A percentile compares a stretch with the other conserved stretches of the same genome.
These are phyloP conservation scores for Lactifluus pinguis DNA, from an alignment of 768 basidiomycete genomes.

Conservation along the genomic window DNA sequence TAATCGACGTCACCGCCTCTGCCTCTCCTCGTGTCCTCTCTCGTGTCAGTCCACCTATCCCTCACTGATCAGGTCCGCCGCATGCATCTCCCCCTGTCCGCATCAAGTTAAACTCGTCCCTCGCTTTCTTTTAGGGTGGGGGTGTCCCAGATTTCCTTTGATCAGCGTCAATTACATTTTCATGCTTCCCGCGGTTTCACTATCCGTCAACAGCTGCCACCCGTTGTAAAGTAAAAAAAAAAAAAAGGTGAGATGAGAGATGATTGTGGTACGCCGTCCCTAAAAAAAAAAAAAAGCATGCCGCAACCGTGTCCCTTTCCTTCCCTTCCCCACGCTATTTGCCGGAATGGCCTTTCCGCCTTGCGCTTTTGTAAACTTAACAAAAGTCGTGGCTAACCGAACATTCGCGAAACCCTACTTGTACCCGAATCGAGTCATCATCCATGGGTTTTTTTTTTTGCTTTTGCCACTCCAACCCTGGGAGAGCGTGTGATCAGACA, in stretches of 20 bases:
- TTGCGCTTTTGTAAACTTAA: background rate
- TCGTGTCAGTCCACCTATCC: background rate
- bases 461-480: background rate
- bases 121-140: constrained; percentile 7
- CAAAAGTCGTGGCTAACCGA: background rate
- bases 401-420: background rate
- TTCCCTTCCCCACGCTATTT: background rate
- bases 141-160: constrained; percentile 9
- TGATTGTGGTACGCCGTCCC: background rate
- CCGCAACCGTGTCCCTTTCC: background rate
- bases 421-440: constrained; percentile 8
- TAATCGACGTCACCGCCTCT: constrained; percentile 18
- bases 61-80: constrained; percentile 8
- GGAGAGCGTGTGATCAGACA: constrained; percentile 1
- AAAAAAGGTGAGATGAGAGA: constrained; percentile 8
- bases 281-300: background rate
- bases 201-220: constrained; percentile 13
- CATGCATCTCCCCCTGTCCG: constrained; percentile 12
- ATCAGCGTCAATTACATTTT: constrained; percentile 13
- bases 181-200: constrained; percentile 9
- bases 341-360: constrained; percentile 1
- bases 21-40: constrained; percentile 8
- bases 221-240: background rate
- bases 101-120: constrained; percentile 17
- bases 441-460: too few relatives aligned